Base-by-base conservation (phyloP, 192 early-diverging fungal species). In the Entomortierella parvispora region DNA sequence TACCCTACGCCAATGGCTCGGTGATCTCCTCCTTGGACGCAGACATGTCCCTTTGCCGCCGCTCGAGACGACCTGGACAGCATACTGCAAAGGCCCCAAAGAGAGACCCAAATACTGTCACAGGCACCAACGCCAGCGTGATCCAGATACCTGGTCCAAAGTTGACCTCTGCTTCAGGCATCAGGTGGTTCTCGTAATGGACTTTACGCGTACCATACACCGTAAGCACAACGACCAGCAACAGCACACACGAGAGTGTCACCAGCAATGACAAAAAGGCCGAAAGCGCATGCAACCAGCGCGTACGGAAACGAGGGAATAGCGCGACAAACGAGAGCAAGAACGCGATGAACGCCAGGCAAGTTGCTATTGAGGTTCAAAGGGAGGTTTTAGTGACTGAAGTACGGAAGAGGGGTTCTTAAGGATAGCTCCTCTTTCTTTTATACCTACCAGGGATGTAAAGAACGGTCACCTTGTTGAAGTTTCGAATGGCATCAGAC, bases 131-230 rank as follows among this genome's bases (percentile, higher is more conserved):
- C 2, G 52, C 65, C 47, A 76, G 42, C 0, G 59, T 76, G 28
- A 76, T 68, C 72, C 72, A 76, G 12, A 68, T 45, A 20, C 65
- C 72, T 12, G 72, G 72, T n/a, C 72, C 72, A 25, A 76, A 48
- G 0, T 14, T 44, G 20, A 57, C 34, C 6, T 51, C 44, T 4
- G 45, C 47, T 0, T 50, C 23, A 3, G 72, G 51, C 2, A 44
- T 20, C 22, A 76, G 14, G 31, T 76, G 53, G 4, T 33, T 48
- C 26, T 76, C 65, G 31, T 62, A 76, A 20, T 76, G 72, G 26
- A 67, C 46, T 50, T 62, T 76, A 44, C 72, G 65, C 4, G 65
- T 48, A 1, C 37, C 65, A 43, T 58, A 62, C 20, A 76, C 59
- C 2, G 72, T 68, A 15, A 67, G 68, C 12, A 68, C 72, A 0